phyloP scores from a whole-genome alignment of 2,329 filamentous ascomycete genomes.

The Colletotrichum cordylinicola region DNA sequence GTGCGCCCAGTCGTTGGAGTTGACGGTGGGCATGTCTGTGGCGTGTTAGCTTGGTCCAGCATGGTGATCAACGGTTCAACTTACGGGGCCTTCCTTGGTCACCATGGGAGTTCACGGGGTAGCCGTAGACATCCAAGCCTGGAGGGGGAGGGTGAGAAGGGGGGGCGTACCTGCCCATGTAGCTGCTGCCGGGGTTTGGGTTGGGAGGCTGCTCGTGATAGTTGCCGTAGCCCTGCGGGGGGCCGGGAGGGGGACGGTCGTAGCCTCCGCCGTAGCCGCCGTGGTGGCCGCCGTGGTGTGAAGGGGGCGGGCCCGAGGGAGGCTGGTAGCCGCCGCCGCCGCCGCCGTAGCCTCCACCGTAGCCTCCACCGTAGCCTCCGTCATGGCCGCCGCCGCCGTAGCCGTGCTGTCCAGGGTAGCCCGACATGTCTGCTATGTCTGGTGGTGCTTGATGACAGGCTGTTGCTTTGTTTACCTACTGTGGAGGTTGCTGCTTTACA shows the following conservation, averaged over 20 bases:
- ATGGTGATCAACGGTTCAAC: not conserved
- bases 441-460: not conserved
- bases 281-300: slow-evolving; percentile 11
- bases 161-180: slow-evolving; percentile 28
- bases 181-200: slow-evolving; percentile 25
- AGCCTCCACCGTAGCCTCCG: slow-evolving; percentile 32
- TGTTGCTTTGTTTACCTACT: not conserved
- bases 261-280: slow-evolving; percentile 24
- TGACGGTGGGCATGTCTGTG: slow-evolving; percentile 22
- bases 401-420: slow-evolving; percentile 44
- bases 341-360: slow-evolving; percentile 27
- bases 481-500: not conserved
- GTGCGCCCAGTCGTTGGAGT: slow-evolving; percentile 34
- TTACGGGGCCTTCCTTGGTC: slow-evolving; percentile 17
- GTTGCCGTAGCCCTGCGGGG: slow-evolving; percentile 29
- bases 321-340: slow-evolving; percentile 36
- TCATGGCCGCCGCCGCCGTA: slow-evolving; percentile 37
- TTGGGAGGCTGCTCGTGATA: slow-evolving; percentile 29
- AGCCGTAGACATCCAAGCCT: slow-evolving; percentile 52
- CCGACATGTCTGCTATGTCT: slow-evolving; percentile 29
- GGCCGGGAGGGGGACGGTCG: slow-evolving; percentile 20
- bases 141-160: slow-evolving; percentile 45
- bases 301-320: slow-evolving; percentile 29
- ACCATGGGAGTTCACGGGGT: slow-evolving; percentile 37
- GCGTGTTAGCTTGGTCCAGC: not conserved